Evolutionary conservation across 495 filamentous ascomycete species (phyloP).

Genomic region (Penicillium desertorum): DNA sequence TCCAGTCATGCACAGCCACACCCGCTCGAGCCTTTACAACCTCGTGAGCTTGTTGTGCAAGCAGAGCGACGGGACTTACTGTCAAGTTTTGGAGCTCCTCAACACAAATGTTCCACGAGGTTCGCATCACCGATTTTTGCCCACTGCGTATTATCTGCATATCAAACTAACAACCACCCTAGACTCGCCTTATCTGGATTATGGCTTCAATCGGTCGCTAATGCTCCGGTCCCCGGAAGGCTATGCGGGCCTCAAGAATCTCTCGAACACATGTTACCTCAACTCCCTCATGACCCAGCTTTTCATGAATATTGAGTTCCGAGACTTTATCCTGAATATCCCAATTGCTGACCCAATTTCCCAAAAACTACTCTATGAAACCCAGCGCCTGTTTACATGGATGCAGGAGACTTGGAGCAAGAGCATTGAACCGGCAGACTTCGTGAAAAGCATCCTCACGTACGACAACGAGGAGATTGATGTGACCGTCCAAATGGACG

Average conservation of each 20-base stretch:
- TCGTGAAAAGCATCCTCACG: constrained; percentile 73
- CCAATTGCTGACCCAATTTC: constrained; percentile 51
- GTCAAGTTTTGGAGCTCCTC: constrained; percentile 52
- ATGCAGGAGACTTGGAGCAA: constrained; percentile 82
- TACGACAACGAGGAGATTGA: constrained; percentile 87
- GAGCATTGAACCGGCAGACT: constrained; percentile 67
- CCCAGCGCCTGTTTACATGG: constrained; percentile 75
- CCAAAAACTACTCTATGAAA: constrained; percentile 71
- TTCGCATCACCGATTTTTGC: constrained; percentile 21
- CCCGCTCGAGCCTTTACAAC: constrained; percentile 62
- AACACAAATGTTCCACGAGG: constrained; percentile 52
- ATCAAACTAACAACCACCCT: background rate
- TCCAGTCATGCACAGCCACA: constrained; percentile 54
- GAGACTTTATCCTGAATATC: constrained; percentile 76
- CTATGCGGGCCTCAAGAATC: constrained; percentile 81
- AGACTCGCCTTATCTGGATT: constrained; percentile 55
- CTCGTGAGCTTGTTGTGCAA: constrained; percentile 61
- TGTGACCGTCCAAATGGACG: constrained; percentile 90
- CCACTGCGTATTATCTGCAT: background rate
- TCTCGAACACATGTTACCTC: constrained; percentile 96
- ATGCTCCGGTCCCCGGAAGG: constrained; percentile 71
- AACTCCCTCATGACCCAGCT: constrained; percentile 95
- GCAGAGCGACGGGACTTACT: constrained; percentile 50
- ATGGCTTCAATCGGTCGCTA: constrained; percentile 63
- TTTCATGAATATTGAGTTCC: constrained; percentile 92